Base-by-base conservation (phyloP, 352 stramenopile genomes). In the Nothophytophthora sp. region DNA sequence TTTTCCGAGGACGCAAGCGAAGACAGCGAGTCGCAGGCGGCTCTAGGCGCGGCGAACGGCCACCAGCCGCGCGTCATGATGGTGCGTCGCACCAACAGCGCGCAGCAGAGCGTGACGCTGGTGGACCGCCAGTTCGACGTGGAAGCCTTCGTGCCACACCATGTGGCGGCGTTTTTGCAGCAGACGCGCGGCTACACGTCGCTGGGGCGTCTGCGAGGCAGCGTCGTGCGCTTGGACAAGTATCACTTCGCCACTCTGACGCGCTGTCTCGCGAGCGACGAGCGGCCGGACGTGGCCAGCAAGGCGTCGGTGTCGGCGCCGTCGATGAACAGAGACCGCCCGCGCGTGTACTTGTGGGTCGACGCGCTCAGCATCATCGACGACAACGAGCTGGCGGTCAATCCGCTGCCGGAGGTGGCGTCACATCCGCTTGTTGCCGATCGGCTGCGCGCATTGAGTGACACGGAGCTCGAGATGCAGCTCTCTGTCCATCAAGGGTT, bases 191-290 rank as follows among this genome's bases (percentile, higher is more conserved):
- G 56, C 23, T 79, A 67, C 50, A 36, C 72, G 39, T 74, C 58
- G 34, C 41, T 90, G 25, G 48, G 65, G 13, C n/a, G 52, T 0
- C 60, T 90, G 3, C 61, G 67, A 1, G 80, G 80, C 15, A 84
- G 65, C 53, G 52, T 83, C 16, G 39, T 90, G 6, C 60, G 75
- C 25, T 50, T 91, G 20, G 70, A 69, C 22, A 76, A 81, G 55
- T 91, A 89, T 52, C 64, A 79, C 20, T 91, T 84, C 50, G 60
- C 72, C 25, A 86, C 73, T 5, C 51, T 69, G 3, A 37, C 49
- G 43, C 66, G 59, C 37, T 89, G 71, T 28, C 23, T 67, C 20
- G 47, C 43, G 1, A 51, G 24, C 13, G 54, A 69, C 20, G 25
- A 55, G 11, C n/a, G 42, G 5, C 29, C 35, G 18, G 12, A 11